Conservation (phyloP, 371 early-diverging fungal species). For the Apophysomyces variabilis region DNA sequence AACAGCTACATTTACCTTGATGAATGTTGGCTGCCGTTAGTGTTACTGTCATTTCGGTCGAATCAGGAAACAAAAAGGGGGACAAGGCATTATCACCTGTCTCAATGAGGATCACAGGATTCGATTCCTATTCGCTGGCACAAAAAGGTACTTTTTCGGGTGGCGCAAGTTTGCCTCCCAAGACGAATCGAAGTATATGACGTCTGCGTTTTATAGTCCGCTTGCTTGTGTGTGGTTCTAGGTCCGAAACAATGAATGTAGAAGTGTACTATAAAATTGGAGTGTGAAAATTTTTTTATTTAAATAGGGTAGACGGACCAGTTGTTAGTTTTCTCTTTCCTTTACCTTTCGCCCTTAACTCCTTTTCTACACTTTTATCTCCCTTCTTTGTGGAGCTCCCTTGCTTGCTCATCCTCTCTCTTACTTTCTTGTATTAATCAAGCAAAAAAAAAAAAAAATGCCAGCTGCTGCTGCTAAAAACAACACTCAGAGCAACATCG, state of each 20-base stretch:
- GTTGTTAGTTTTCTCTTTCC: neutral
- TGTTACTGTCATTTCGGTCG: no score
- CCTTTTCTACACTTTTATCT: constrained; percentile 2
- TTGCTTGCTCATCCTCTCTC: constrained; percentile 15
- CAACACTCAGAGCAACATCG: constrained; percentile 39
- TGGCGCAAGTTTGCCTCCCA: neutral
- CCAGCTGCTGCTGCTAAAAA: constrained; percentile 32
- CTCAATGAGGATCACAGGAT: no score
- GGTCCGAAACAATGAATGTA: constrained; percentile 6
- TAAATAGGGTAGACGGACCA: neutral
- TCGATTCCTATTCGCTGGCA: neutral
- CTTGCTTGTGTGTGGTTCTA: neutral
- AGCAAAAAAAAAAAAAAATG: constrained; percentile 11
- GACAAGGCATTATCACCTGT: no score
- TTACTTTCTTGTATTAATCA: neutral
- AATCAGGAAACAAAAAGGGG: no score
- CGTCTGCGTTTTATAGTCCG: neutral
- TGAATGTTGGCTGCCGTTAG: no score
- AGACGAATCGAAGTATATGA: neutral
- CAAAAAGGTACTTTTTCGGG: no score
- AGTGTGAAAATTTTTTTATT: constrained; percentile 8
- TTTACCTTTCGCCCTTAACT: constrained; percentile 9
- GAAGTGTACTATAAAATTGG: neutral
- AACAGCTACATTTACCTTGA: no score
- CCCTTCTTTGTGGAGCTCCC: constrained; percentile 13